Percentiles rank a stretch among this genome's conserved stretches.
Evolutionary conservation across 1,284 basidiomycete genomes (phyloP).

Genomic region (Caloboletus inedulis): DNA sequence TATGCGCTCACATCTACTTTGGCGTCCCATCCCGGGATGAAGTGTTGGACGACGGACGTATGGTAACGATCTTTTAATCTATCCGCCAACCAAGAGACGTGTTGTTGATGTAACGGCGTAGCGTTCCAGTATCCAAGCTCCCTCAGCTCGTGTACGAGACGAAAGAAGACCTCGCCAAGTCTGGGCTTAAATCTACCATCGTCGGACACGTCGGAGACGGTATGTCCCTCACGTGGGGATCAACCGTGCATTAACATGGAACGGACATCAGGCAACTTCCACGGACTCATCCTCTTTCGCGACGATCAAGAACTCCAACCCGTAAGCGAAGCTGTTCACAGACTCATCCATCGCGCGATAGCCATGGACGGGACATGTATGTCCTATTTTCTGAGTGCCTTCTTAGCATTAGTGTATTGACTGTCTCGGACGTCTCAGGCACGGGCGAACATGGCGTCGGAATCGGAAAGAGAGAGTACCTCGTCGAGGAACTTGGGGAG

Average conservation of each 20-base stretch:
- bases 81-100: slow-evolving; percentile 15
- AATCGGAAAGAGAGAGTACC: slow-evolving; percentile 72
- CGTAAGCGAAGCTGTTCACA: slow-evolving; percentile 61
- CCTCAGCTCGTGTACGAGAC: slow-evolving; percentile 71
- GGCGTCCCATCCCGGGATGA: slow-evolving; percentile 58
- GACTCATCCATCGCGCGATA: slow-evolving; percentile 65
- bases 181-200: slow-evolving; percentile 66
- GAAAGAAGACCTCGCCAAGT: slow-evolving; percentile 66
- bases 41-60: slow-evolving; percentile 86
- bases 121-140: slow-evolving; percentile 75
- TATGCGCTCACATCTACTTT: slow-evolving; percentile 77
- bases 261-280: slow-evolving; percentile 52
- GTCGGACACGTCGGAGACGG: slow-evolving; percentile 89
- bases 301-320: slow-evolving; percentile 55
- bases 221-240: slow-evolving; percentile 34
- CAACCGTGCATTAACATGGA: slow-evolving; percentile 15
- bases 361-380: slow-evolving; percentile 70
- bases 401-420: slow-evolving; percentile 1
- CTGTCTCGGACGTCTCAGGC: slow-evolving; percentile 32
- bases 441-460: slow-evolving; percentile 74
- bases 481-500: slow-evolving; percentile 71
- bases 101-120: slow-evolving; percentile 28
- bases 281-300: slow-evolving; percentile 65
- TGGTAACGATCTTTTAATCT: slow-evolving; percentile 46
- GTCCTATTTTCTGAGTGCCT: slow-evolving; percentile 19